Base-by-base conservation (phyloP, 768 basidiomycete genomes). In the Boletellus emodensis region DNA sequence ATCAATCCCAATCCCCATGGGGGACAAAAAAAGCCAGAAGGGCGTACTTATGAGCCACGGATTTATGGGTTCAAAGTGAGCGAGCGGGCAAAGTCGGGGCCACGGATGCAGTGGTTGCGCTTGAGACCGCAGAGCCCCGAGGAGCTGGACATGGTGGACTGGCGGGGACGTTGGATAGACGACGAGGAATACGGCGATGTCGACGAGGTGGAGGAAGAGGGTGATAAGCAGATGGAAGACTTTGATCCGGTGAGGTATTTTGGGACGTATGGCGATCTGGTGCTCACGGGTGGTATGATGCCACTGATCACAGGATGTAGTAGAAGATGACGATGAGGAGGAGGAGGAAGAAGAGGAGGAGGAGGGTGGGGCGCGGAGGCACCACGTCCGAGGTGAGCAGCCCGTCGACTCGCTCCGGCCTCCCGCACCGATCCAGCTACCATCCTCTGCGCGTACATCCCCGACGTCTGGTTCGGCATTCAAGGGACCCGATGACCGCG, bases 21-120 rank as follows among this genome's bases (percentile, higher is more conserved):
- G 10, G 90, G 90, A 0, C 92, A 95, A 70, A 94, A 93, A 69
- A 82, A 82, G 37, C 89, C 94, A 3, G 80, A 83, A 26, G 91
- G 90, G 5, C 83, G 85, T 65, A 82, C 97, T 13, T 98, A 99
- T 64, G 78, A 84, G 14, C 90, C 94, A 6, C 81, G 87, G 67
- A 95, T 99, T 63, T 98, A 98, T 60, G 96, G 96, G 0, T 99
- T 99, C 79, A 90, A 87, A 71, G 95, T 99, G 24, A 94, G 87
- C 64, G 96, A 99, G 67, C 77, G 90, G 45, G 93, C 96, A 11
- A 89, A 92, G 67, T 90, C 83, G 60, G 96, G 96, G 5, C 96
- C 96, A 13, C 78, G 96, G 51, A 98, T 99, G 94, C 85, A 87
- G 62, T 99, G 96, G 96, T 69, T 98, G 68, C 78, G 96, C 48